Evolutionary conservation across 306 rosid genomes (phyloP), one percentile per base, ranked within the genome.

Genomic region (Prunus mume): DNA sequence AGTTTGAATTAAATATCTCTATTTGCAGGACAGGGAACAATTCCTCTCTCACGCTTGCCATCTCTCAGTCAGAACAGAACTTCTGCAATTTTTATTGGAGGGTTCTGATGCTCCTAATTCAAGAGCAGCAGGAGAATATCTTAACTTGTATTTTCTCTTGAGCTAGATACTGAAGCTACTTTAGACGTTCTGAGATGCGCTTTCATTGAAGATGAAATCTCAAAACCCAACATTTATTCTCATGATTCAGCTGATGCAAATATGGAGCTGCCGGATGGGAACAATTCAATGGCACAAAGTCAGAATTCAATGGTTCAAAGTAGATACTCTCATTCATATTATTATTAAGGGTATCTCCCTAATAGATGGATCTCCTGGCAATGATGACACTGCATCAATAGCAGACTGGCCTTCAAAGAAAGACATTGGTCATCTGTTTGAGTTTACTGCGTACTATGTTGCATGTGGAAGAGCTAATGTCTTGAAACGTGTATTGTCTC

Each of bases 361-460:
- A 57, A 45, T 77, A 28, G 91, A 92, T 73, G 84, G 78, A 58
- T 84, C 81, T 73, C 77, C 75, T 58, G 68, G 70, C 46, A 75
- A 77, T 73, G 80, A 73, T 75, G 86, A 80, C 72, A 71, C 76
- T 49, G 84, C 74, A 57, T 78, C 77, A 74, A 69, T 72, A 22
- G 84, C 83, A 68, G 83, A 82, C 9, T 88, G 96, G 92, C 93
- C 93, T 75, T 89, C 89, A 15, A 82, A 76, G 83, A 92, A 90
- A 79, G 93, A 88, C 71, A 76, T 87, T 28, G 91, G 87, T 74
- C 89, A 85, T 78, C 69, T 95, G 71, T 90, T 80, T 18, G 97
- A 92, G 85, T 95, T 92, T 86, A 81, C 90, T 83, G 91, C 97
- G n/a, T 84, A 80, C 72, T 92, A 90, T 84, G 97, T 92, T 84